These are phyloP conservation scores for Quercus mongolica DNA, from an alignment of 306 rosid species.

Conservation along the genomic window DNA sequence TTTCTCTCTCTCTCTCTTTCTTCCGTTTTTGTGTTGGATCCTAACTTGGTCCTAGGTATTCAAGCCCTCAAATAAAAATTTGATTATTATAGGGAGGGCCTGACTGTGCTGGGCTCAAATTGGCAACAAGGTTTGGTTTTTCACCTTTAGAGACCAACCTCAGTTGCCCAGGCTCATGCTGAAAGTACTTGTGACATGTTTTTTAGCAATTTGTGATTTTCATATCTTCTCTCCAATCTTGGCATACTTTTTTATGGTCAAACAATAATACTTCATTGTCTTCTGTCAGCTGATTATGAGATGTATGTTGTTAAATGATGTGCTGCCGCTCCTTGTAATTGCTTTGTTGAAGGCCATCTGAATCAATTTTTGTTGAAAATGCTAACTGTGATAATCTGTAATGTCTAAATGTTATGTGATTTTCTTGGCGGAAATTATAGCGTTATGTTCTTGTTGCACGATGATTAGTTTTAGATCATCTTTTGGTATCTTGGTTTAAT, in stretches of 20 bases:
- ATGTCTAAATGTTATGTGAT: background rate
- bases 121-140: background rate
- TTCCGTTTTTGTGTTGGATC: background rate
- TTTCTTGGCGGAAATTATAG: background rate
- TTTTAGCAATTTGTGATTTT: background rate
- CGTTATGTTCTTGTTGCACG: background rate
- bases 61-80: background rate
- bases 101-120: background rate
- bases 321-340: background rate
- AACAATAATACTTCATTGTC: background rate
- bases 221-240: background rate
- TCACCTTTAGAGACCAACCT: background rate
- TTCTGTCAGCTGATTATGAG: background rate
- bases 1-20: too few relatives aligned
- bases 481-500: constrained; percentile 3
- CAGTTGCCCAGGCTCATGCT: too few relatives aligned
- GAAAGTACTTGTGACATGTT: too few relatives aligned
- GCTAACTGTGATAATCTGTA: background rate
- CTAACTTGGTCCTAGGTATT: background rate
- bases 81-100: background rate
- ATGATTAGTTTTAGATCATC: background rate
- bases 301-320: background rate
- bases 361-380: background rate
- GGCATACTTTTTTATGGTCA: background rate
- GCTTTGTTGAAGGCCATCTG: background rate